Evolutionary conservation across 2,329 filamentous ascomycete species (phyloP).

Genomic region (Chalara sp.): DNA sequence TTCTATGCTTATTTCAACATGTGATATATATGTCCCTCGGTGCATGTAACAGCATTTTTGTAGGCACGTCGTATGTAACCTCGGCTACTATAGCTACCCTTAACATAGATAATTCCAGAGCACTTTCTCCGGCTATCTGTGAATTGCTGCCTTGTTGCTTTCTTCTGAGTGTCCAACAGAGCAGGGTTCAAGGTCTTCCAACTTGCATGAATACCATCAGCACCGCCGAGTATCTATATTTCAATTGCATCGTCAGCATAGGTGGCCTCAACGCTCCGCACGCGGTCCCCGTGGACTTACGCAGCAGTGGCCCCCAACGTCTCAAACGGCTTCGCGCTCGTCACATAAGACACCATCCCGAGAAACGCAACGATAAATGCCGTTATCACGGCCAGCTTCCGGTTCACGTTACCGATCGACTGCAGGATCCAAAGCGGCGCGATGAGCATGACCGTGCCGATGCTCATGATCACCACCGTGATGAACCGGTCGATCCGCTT

Average conservation of each 20-base stretch:
- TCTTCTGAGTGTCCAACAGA: too few species aligned
- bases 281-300: slow-evolving; percentile 4
- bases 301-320: slow-evolving; percentile 14
- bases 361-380: slow-evolving; percentile 21
- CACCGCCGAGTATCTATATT: slow-evolving; percentile 11
- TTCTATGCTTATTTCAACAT: too few species aligned
- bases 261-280: background rate
- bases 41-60: too few species aligned
- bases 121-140: too few species aligned
- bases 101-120: too few species aligned
- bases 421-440: slow-evolving; percentile 29
- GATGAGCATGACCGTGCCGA: slow-evolving; percentile 27
- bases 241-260: background rate
- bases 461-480: slow-evolving; percentile 14
- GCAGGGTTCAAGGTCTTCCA: background rate
- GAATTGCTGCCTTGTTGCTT: too few species aligned
- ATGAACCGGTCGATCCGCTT: slow-evolving; percentile 20
- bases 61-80: too few species aligned
- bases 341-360: slow-evolving; percentile 10
- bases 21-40: too few species aligned
- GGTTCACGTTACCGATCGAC: slow-evolving; percentile 4
- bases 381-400: slow-evolving; percentile 28
- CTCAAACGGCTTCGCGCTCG: slow-evolving; percentile 13
- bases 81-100: too few species aligned
- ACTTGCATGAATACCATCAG: slow-evolving; percentile 14